Base-by-base conservation (phyloP, 1,139 yeast genomes). In the Waltiozyma solani region DNA sequence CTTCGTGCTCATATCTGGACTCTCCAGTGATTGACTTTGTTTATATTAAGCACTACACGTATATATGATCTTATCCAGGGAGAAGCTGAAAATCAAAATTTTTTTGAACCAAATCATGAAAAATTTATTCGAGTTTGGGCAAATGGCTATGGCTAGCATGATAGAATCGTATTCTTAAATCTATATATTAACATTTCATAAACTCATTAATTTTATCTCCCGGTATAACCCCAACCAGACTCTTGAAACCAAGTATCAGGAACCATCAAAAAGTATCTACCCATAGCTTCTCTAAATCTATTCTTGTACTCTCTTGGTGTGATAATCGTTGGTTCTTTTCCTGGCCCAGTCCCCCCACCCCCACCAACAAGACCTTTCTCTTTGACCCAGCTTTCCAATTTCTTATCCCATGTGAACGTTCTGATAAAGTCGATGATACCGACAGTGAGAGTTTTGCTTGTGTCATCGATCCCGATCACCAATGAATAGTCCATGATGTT, bases 401-500 rank as follows among this genome's bases (percentile, higher is more conserved):
- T 91, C 59, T 93, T 93, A 56, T 93, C 99, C 99, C 99, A 93
- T 0, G 99, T 93, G 52, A 89, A 93, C 0, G 98, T 87, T 40
- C 98, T 65, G 39, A 93, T 78, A 68, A 95, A 93, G 59, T 93
- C 97, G 48, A 91, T 91, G 34, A 93, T 91, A 6, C 99, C 99
- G 27, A 89, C 95, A 32, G 89, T 85, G 32, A 89, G 66, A 39
- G 79, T 76, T 44, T 72, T 71, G 45, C 69, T 71, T 38, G 76
- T 71, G 36, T 73, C 71, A 52, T 84, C 93, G 37, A 93, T 84
- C 0, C 97, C 98, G 45, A 93, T 81, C 14, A 93, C 95, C 48
- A 93, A 66, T 1, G 97, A 89, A 54, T 93, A 93, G 60, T 93
- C 99, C 99, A 93, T 93, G 12, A 93, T 97, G 54, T 93, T 95